Percentiles rank a stretch among this genome's conserved stretches.
phyloP scores from a whole-genome alignment of 208 protist genomes.

The Acanthamoeba pearcei region DNA sequence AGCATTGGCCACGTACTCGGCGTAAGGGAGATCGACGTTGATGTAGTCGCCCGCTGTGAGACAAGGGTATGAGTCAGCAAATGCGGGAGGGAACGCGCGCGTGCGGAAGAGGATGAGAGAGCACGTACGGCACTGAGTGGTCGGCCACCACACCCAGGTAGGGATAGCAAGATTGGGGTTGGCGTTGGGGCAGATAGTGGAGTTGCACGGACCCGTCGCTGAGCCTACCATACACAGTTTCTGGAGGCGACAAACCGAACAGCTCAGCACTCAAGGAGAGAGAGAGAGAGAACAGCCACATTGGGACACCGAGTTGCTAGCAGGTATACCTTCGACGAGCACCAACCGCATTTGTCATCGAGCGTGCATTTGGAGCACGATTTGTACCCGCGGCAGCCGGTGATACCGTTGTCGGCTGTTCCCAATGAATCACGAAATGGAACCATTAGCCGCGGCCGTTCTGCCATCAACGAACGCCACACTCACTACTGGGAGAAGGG shows the following conservation, averaged over 20 bases:
- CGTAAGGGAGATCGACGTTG: neutral
- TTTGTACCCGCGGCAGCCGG: neutral
- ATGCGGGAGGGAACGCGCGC: neutral
- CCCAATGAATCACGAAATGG: too few relatives aligned
- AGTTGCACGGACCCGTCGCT: neutral
- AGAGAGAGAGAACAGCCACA: neutral
- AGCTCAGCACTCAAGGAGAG: neutral
- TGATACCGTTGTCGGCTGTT: too few relatives aligned
- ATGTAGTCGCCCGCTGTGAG: constrained; percentile 36
- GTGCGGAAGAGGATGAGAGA: neutral
- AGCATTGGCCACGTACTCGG: neutral
- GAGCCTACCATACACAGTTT: neutral
- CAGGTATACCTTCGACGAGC: neutral
- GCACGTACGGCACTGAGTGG: neutral
- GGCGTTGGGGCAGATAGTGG: neutral
- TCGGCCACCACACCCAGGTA: neutral
- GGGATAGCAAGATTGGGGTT: neutral
- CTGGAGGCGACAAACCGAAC: neutral
- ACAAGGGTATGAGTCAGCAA: neutral
- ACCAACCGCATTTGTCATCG: neutral
- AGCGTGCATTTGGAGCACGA: neutral
- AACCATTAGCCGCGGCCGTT: too few relatives aligned
- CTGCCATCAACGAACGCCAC: too few relatives aligned
- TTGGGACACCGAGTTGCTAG: too few relatives aligned
- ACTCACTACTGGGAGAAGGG: too few relatives aligned